phyloP scores from a whole-genome alignment of 305 asterid genomes.

The Rubia balearica region DNA sequence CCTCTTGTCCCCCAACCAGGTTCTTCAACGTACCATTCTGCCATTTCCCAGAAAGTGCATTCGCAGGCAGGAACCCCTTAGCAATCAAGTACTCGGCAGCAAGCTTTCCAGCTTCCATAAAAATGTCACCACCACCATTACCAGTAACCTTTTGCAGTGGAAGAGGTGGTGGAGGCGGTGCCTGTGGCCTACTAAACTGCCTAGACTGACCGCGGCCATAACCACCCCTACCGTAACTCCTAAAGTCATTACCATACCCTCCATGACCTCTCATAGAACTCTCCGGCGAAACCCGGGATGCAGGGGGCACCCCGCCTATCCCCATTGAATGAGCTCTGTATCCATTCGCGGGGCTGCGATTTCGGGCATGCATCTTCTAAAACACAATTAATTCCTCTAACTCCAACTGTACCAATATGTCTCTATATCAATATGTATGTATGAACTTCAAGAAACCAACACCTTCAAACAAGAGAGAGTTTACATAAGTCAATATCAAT shows the following conservation, averaged over 20 bases:
- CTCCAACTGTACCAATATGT: not conserved
- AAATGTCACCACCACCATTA: conserved; percentile 33
- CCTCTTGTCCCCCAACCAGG: conserved; percentile 37
- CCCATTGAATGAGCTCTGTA: conserved; percentile 61
- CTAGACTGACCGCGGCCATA: conserved; percentile 45
- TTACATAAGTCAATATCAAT: conserved; percentile 5
- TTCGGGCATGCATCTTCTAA: conserved; percentile 62
- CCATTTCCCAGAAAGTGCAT: conserved; percentile 73
- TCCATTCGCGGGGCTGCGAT: conserved; percentile 64
- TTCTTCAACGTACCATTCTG: conserved; percentile 45
- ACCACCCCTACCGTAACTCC: conserved; percentile 38
- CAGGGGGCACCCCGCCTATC: conserved; percentile 36
- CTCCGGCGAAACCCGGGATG: conserved; percentile 59
- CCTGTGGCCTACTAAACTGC: conserved; percentile 46
- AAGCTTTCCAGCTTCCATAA: conserved; percentile 86
- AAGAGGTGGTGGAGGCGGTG: conserved; percentile 16
- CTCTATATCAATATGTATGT: not conserved
- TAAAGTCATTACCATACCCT: not conserved
- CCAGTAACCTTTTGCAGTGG: conserved; percentile 39
- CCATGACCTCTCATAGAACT: conserved; percentile 50
- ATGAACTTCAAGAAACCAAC: conserved; percentile 5
- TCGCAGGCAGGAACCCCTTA: conserved; percentile 68
- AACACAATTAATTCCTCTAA: not conserved
- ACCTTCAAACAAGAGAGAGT: conserved; percentile 10
- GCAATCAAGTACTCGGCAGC: conserved; percentile 85